These are phyloP conservation scores for Bruguiera gymnorhiza DNA, from an alignment of 345 rosid genomes.

Conservation along the genomic window DNA sequence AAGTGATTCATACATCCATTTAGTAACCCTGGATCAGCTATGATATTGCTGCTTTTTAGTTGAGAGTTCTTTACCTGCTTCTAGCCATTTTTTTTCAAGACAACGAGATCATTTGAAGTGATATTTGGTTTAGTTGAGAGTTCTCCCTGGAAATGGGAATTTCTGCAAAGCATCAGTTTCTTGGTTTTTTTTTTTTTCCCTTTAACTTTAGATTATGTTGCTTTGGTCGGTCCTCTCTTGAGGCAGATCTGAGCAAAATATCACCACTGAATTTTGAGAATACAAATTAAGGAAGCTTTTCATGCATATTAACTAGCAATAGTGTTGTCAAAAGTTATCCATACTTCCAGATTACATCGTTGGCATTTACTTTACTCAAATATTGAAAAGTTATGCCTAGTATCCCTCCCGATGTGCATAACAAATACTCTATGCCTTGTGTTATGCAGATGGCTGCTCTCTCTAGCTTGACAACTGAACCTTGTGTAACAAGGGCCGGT, in stretches of 20 bases:
- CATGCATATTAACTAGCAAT: too few relatives aligned
- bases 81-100: neutral
- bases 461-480: conserved; percentile 28
- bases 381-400: neutral
- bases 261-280: neutral
- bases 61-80: neutral
- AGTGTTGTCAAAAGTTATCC: too few relatives aligned
- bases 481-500: conserved; percentile 17
- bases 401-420: neutral
- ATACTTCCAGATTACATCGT: too few relatives aligned
- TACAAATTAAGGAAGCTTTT: neutral
- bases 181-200: too few relatives aligned
- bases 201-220: too few relatives aligned
- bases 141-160: neutral
- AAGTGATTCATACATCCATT: neutral
- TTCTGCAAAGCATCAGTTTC: neutral
- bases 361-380: neutral
- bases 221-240: neutral
- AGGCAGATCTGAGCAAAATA: neutral
- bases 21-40: too few relatives aligned
- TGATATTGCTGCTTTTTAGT: neutral
- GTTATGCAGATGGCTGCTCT: conserved; percentile 39
- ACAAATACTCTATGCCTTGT: neutral
- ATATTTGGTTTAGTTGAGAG: neutral
- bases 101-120: neutral